Conservation (phyloP, 2,329 filamentous ascomycete genomes). For the Seiridium cupressi region DNA sequence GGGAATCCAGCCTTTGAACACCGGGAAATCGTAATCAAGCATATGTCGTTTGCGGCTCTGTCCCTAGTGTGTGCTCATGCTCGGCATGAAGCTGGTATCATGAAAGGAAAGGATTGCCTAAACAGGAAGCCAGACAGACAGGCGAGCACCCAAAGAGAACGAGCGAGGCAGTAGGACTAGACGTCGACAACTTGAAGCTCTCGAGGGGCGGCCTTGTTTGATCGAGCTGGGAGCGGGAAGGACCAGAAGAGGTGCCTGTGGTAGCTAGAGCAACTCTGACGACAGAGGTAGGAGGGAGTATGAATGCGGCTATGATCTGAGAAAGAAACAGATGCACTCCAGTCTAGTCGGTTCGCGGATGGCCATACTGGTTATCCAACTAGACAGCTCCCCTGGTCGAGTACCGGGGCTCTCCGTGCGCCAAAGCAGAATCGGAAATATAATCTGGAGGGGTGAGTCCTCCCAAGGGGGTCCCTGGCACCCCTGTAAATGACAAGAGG, state of each 20-base stretch:
- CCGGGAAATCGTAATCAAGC: slow-evolving; percentile 7
- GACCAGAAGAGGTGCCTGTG: slow-evolving; percentile 1
- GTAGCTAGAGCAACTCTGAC: slow-evolving; percentile 11
- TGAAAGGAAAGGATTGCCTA: slow-evolving; percentile 18
- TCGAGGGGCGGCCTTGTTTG: slow-evolving; percentile 11
- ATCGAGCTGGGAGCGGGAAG: neutral
- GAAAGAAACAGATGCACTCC: slow-evolving; percentile 20
- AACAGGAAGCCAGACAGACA: slow-evolving; percentile 20
- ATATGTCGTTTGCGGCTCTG: slow-evolving; percentile 20
- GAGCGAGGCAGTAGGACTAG: neutral
- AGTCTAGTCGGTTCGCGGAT: slow-evolving; percentile 20
- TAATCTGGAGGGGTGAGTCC: slow-evolving; percentile 41
- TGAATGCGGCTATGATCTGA: slow-evolving; percentile 25
- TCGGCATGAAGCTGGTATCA: slow-evolving; percentile 8
- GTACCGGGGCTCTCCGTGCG: slow-evolving; percentile 41
- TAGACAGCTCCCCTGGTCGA: slow-evolving; percentile 20
- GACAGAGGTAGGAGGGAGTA: slow-evolving; percentile 19
- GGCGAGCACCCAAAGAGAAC: neutral
- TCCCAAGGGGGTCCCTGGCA: slow-evolving; percentile 22
- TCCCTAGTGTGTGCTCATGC: slow-evolving; percentile 15
- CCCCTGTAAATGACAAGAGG: slow-evolving; percentile 36
- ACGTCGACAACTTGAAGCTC: neutral
- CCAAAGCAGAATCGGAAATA: slow-evolving; percentile 49
- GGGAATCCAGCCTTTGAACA: neutral
- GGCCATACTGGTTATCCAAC: slow-evolving; percentile 21